Evolutionary conservation across 2,329 filamentous ascomycete species (phyloP).

Genomic region (Trichoderma endophyticum): DNA sequence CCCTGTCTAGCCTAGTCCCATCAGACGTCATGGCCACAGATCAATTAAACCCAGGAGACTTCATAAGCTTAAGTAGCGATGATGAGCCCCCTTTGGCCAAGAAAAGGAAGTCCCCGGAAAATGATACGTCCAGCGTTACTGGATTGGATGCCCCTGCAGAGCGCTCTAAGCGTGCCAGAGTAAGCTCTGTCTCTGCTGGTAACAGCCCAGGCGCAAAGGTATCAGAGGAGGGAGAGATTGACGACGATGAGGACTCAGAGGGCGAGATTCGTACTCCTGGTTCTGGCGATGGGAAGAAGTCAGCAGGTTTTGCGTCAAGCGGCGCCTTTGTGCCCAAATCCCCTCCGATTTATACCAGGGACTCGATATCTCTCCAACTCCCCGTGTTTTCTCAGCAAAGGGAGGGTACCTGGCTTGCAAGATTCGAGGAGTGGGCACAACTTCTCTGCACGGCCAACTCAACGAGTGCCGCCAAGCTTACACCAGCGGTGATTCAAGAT

Average conservation of each 20-base stretch:
- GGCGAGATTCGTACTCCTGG: neutral
- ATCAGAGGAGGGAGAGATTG: constrained; percentile 36
- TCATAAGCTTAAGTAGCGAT: constrained; percentile 18
- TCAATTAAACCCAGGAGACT: constrained; percentile 15
- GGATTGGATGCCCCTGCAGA: constrained; percentile 5
- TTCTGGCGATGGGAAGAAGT: neutral
- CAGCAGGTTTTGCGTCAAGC: neutral
- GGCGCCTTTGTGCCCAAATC: constrained; percentile 24
- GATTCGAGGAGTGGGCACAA: constrained; percentile 36
- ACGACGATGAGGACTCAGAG: constrained; percentile 22
- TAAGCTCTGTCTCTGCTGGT: constrained; percentile 13
- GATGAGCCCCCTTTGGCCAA: constrained; percentile 9
- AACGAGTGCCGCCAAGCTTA: constrained; percentile 24
- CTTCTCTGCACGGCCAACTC: constrained; percentile 31
- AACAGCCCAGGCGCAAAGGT: constrained; percentile 14
- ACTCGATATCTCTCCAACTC: constrained; percentile 26
- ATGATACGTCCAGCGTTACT: neutral
- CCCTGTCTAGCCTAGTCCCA: neutral
- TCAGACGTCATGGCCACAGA: neutral
- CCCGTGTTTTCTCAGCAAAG: constrained; percentile 29
- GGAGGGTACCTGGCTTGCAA: constrained; percentile 34
- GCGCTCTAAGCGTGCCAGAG: constrained; percentile 24
- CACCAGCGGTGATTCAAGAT: constrained; percentile 24
- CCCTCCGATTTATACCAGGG: constrained; percentile 24
- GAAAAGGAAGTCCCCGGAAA: constrained; percentile 13